Evolutionary conservation across 805 yeast species (phyloP), one percentile per base, ranked within the genome.

Genomic region (Candida ipomoeae): DNA sequence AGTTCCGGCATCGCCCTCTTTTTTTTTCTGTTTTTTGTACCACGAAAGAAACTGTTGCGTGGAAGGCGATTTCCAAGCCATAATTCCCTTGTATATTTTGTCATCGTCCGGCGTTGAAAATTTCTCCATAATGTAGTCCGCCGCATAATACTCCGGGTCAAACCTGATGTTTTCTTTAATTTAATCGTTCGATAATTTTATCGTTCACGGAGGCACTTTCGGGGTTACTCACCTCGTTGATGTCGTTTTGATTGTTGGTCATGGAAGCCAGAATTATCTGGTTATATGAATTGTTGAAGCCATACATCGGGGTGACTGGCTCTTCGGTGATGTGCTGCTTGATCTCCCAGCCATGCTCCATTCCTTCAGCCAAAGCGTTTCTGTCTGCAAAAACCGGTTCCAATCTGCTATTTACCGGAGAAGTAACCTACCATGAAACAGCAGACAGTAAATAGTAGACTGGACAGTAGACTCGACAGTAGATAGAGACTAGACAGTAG

Each of bases 111-210:
- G 75, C 55, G 73, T 75, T 18, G 82, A 79, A 49, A 81, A 79
- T 55, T 81, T 80, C n/a, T 68, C 71, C 77, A 83, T 80, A 40
- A 81, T 67, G 53, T 81, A 82, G 60, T 94, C 98, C 3, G 94
- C 86, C 13, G 91, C 85, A 62, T 92, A 92, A 65, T 87, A 88
- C 54, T 88, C 97, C 0, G 89, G 83, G 65, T 91, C 96, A 61
- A 94, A 94, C 57, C 86, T 85, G 50, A 81, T 79, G 52, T 74
- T 73, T 47, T 89, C 96, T 49, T 79, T 81, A 34, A 79, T 74
- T n/a, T 5, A 83, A 64, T 49, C 97, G 70, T 59, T 85, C 90
- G 54, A 77, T 69, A n/a, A 82, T 73, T 46, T 96, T 68, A 32
- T 82, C 87, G 39, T 71, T 74, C 0, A 80, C 69, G 1, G 74